Evolutionary conservation across 768 basidiomycete genomes (phyloP), one percentile per base, ranked within the genome.

Genomic region (Leccinum ochraceum): DNA sequence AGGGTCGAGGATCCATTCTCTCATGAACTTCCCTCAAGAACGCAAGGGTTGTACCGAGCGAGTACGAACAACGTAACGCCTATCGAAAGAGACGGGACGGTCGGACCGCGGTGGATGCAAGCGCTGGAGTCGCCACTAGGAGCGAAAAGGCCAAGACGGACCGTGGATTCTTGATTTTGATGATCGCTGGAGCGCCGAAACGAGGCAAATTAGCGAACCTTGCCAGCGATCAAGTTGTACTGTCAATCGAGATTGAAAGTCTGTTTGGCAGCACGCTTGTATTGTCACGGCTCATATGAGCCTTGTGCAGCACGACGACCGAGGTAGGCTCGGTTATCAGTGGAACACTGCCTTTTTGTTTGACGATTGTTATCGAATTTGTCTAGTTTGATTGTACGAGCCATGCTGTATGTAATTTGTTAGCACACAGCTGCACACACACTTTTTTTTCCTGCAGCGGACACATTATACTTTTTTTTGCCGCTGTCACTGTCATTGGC

Each of bases 31-130:
- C 42, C 64, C 32, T 66, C 57, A 61, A 65, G 62, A 36, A 8
- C 14, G 60, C 54, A 59, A 51, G 69, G 63, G 53, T 60, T 61
- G 55, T 62, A 52, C 63, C 66, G 66, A 53, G 20, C 55, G 34
- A 58, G 65, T 1, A 32, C 42, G 44, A 76, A 79, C 65, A 83
- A 85, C 62, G 81, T 84, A 59, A 86, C 84, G 16, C 85, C 86
- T 32, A 77, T 86, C 34, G 78, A 83, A 59, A 79, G 82, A 26
- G 73, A 72, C 5, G 32, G 6, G 36, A 6, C 66, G 14, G 36
- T 54, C 34, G 65, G 66, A 3, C 54, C 63, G 32, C 67, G 63
- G 39, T 71, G 70, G 50, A 58, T 67, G 50, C 70, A 72, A 52
- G 61, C 59, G 37, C 32, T 69, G 59, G 74, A 74, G 53, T 74